A percentile compares a stretch with the other conserved stretches of the same genome.
Evolutionary conservation across 163 green algal genomes (phyloP).

Genomic region (Chlorella variabilis): DNA sequence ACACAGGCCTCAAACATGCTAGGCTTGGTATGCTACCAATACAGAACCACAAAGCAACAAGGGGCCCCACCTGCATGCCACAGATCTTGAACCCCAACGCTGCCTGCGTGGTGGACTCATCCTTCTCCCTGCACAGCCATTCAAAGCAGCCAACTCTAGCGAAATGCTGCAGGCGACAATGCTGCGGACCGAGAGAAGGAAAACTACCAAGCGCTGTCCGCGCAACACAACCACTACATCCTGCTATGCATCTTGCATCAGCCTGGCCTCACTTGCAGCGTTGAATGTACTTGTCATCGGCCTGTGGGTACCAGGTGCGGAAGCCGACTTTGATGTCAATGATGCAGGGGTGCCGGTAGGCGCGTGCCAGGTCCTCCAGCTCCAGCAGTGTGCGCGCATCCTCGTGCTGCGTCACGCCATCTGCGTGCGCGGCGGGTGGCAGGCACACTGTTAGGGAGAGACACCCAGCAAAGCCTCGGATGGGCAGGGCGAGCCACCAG

Average conservation of each 20-base stretch:
- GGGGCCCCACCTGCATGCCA: conserved; percentile 68
- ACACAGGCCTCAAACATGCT: no score
- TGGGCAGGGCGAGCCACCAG: no score
- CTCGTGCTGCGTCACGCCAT: conserved; percentile 35
- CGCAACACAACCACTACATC: no score
- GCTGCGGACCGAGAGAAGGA: no score
- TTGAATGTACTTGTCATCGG: conserved; percentile 64
- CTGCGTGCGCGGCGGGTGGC: no score
- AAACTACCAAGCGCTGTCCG: no score
- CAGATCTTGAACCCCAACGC: conserved; percentile 85
- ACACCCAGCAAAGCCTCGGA: no score
- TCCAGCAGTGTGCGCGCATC: conserved; percentile 61
- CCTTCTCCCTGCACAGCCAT: conserved; percentile 61
- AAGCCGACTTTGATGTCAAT: conserved; percentile 88
- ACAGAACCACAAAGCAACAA: no score
- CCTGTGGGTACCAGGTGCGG: conserved; percentile 79
- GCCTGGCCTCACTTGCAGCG: conserved; percentile 48
- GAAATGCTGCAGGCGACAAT: no score
- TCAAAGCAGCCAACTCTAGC: background rate
- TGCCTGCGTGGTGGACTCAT: conserved; percentile 75
- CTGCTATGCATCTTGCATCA: no score
- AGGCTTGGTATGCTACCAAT: no score
- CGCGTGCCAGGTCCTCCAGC: conserved; percentile 76
- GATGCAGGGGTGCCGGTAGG: conserved; percentile 80
- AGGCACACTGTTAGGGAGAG: background rate